phyloP scores from a whole-genome alignment of 176 grass and related monocot genomes.

The Carex kokanica region DNA sequence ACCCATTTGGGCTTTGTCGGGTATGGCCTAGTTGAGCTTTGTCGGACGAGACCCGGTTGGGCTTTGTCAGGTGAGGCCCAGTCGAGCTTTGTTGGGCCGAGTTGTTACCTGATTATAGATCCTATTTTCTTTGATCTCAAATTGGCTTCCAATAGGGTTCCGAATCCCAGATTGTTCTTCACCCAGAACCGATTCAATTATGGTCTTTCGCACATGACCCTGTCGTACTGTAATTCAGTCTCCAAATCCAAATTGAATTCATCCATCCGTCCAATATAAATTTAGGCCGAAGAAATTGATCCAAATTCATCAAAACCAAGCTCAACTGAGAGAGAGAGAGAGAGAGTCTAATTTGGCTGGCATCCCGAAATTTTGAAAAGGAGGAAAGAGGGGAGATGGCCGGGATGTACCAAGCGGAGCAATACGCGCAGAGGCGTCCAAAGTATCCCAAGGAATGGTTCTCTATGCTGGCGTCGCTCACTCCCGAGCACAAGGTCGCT shows the following conservation, averaged over 20 bases:
- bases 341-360: background rate
- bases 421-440: background rate
- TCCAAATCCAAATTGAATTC: conserved; percentile 12
- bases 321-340: background rate
- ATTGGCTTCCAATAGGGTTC: too few species aligned
- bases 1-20: too few species aligned
- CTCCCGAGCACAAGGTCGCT: conserved; percentile 29
- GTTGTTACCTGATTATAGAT: too few species aligned
- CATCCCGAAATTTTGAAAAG: background rate
- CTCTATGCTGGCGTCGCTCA: conserved; percentile 22
- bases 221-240: too few species aligned
- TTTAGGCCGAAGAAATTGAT: background rate
- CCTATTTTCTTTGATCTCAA: too few species aligned
- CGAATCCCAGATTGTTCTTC: too few species aligned
- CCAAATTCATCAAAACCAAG: background rate
- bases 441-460: conserved; percentile 21
- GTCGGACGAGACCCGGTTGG: too few species aligned
- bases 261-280: background rate
- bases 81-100: too few species aligned
- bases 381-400: background rate
- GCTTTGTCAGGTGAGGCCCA: too few species aligned
- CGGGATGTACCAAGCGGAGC: background rate
- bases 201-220: too few species aligned
- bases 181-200: too few species aligned
- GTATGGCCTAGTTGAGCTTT: too few species aligned